These are phyloP conservation scores for Apiotrichum domesticum DNA, from an alignment of 1,284 basidiomycete species.

Conservation along the genomic window DNA sequence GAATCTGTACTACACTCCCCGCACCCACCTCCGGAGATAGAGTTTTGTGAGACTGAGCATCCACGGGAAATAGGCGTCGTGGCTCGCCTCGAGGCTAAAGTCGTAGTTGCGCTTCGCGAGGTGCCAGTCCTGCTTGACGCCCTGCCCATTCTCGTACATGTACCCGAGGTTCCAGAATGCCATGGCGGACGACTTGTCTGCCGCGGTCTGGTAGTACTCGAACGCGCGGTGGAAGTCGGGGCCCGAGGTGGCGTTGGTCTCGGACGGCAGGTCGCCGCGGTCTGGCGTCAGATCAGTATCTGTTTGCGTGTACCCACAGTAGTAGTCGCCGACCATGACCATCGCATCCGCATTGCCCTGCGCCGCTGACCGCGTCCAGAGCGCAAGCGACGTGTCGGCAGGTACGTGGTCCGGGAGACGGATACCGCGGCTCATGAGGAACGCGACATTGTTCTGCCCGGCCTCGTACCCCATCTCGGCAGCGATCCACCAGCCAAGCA, in stretches of 20 bases:
- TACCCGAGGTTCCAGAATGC: slow-evolving; percentile 98
- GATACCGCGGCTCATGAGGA: slow-evolving; percentile 68
- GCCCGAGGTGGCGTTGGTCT: slow-evolving; percentile 43
- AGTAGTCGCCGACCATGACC: slow-evolving; percentile 94
- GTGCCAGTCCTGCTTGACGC: slow-evolving; percentile 89
- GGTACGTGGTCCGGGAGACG: neutral
- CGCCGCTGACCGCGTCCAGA: slow-evolving; percentile 89
- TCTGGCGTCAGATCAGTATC: slow-evolving; percentile 3
- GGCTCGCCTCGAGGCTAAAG: slow-evolving; percentile 73
- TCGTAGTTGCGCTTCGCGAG: slow-evolving; percentile 97
- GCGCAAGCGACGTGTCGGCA: slow-evolving; percentile 63
- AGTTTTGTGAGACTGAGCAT: slow-evolving; percentile 73
- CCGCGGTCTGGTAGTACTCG: slow-evolving; percentile 82
- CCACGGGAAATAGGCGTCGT: slow-evolving; percentile 74
- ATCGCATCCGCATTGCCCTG: slow-evolving; percentile 93
- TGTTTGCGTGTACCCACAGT: slow-evolving; percentile 54
- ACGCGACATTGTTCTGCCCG: slow-evolving; percentile 94
- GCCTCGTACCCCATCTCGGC: slow-evolving; percentile 87
- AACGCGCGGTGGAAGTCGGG: slow-evolving; percentile 74
- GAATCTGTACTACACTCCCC: neutral
- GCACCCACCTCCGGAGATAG: slow-evolving; percentile 56
- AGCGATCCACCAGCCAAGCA: slow-evolving; percentile 90
- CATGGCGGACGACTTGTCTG: slow-evolving; percentile 81
- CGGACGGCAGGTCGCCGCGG: slow-evolving; percentile 4
- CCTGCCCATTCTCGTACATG: slow-evolving; percentile 97